Base-by-base conservation (phyloP, 2,329 filamentous ascomycete genomes). In the Paecilomyces fulvus region DNA sequence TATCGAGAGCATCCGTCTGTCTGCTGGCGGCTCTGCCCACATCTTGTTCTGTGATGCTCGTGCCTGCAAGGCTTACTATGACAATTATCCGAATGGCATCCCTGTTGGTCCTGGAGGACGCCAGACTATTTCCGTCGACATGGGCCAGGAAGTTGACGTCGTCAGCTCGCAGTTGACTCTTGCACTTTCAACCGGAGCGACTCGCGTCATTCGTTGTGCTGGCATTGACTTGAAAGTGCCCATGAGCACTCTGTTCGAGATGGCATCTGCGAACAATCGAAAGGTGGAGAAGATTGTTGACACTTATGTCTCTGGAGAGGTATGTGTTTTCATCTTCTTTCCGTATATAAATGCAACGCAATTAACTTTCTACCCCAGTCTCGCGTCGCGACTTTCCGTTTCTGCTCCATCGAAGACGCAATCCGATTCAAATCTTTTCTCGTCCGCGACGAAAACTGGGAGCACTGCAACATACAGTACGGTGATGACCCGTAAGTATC, bases 341-440 rank as follows among this genome's bases (percentile, higher is more conserved):
- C 33, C 12, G 5, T n/a, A 17, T 43, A 43, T n/a, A 8, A 43
- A 3, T 2, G 33, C 7, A 17, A 43, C 20, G n/a, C 7, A 55
- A 53, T 56, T 59, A 30, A 55, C 46, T 8, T 48, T 48, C 48
- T 49, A 25, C 12, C 7, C n/a, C 55, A 79, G 76, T 67, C 69
- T 30, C 70, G 72, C 46, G 73, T 68, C 30, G 71, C 79, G n/a
- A 67, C 73, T 30, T 79, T 80, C 61, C 75, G 77, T 8, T 80
- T 81, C 64, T 71, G 68, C 49, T 76, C 70, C 58, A 76, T 80
- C 56, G 67, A 70, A 23, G 66, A 79, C 54, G 77, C 78, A 0
- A 70, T 77, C 14, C 67, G 67, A 20, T 80, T 81, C 69, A 74
- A 72, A 55, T 65, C 67, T 1, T 56, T 66, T 23, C 64, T 80